phyloP scores from a whole-genome alignment of 2,329 filamentous ascomycete species.

The Aspergillus pseudotamarii region DNA sequence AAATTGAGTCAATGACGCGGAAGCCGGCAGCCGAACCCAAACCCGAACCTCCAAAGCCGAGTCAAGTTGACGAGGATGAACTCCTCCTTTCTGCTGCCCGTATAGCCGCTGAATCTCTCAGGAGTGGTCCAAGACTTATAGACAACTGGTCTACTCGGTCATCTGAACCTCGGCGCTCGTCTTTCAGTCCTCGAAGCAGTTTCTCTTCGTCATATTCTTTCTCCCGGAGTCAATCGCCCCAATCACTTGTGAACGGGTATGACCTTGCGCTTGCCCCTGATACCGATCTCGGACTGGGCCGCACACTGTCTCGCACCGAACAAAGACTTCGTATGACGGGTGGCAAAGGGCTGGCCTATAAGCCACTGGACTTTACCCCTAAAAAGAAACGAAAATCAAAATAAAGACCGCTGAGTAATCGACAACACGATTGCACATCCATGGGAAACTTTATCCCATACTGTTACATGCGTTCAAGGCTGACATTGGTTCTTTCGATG shows the following conservation, averaged over 20 bases:
- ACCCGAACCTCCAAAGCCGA: conserved; percentile 23
- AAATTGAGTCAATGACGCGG: conserved; percentile 30
- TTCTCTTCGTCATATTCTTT: conserved; percentile 26
- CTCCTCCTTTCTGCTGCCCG: conserved; percentile 44
- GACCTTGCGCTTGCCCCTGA: conserved; percentile 45
- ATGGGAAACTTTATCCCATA: background rate
- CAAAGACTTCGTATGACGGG: conserved; percentile 47
- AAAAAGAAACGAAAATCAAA: conserved; percentile 21
- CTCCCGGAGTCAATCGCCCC: conserved; percentile 34
- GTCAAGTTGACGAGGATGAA: conserved; percentile 45
- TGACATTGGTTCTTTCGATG: background rate
- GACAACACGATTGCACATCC: background rate
- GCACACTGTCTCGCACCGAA: conserved; percentile 47
- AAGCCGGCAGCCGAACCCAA: conserved; percentile 26
- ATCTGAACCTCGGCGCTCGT: conserved; percentile 28
- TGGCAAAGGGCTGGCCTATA: conserved; percentile 46
- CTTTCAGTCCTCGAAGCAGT: conserved; percentile 32
- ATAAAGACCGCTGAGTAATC: conserved; percentile 1
- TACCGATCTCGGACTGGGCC: conserved; percentile 40
- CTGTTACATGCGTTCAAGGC: background rate
- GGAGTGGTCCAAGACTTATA: conserved; percentile 38
- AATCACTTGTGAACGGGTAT: conserved; percentile 40
- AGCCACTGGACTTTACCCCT: conserved; percentile 37
- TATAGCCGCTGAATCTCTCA: conserved; percentile 43
- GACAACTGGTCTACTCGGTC: conserved; percentile 25